Evolutionary conservation across 2,329 filamentous ascomycete genomes (phyloP), one percentile per base, ranked within the genome.

Genomic region (Lachnellula subtilissima): DNA sequence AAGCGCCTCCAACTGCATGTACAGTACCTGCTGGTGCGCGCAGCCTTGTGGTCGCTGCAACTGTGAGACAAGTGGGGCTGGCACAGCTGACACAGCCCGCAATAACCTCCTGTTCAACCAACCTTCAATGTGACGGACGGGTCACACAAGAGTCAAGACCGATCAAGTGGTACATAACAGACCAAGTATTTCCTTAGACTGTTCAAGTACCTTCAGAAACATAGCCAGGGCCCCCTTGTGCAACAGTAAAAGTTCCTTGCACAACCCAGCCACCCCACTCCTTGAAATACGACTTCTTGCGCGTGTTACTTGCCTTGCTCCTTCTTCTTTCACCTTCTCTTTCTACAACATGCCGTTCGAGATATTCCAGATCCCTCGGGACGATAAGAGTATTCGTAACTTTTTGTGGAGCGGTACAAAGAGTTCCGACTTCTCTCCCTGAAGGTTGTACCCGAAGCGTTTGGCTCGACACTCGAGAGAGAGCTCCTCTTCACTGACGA

Each of bases 401-500:
- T 40, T 35, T 59, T 58, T 50, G 45, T 65, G 45, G 60, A 62
- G 47, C 58, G 52, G 15, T 63, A 62, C 56, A 68, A 68, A 25
- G 58, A 54, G 2, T 66, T 66, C 49, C 64, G 65, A 51, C 63
- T 67, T 12, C 47, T 64, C 11, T 55, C 63, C 1, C 56, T 67
- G 15, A 59, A 64, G 48, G 56, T 58, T 2, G 57, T 60, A n/a
- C 67, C 67, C 4, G 58, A 65, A 68, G 68, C 70, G 19, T 75
- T 75, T 57, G 69, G 69, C 4, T 75, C 74, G 19, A 75, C 66
- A 3, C 70, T 73, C 54, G 67, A 63, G 28, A 65, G 70, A 52
- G 73, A 75, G 57, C 46, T 63, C 25, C 68, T 55, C 9, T 73
- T 74, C 53, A 62, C 62, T 36, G 69, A 74, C 35, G 63, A 70